Percentiles rank a stretch among this genome's conserved stretches.
Conservation (phyloP, 768 basidiomycete genomes). For the Tulasnella sp. region DNA sequence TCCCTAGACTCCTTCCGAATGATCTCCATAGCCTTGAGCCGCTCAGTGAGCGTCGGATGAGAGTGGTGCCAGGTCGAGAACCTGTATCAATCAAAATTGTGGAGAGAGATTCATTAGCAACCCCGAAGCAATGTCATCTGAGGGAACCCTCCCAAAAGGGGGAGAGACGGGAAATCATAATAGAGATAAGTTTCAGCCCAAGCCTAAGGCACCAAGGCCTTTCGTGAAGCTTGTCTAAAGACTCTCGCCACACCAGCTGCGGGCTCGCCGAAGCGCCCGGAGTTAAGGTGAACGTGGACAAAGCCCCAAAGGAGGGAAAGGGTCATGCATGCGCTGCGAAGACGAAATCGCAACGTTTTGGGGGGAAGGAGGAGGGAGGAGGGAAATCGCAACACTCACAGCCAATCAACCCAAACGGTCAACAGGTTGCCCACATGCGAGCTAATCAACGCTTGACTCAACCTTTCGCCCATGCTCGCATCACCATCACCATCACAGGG, state of each 20-base stretch:
- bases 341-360: neutral
- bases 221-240: neutral
- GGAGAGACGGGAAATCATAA: too few species aligned
- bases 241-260: neutral
- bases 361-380: neutral
- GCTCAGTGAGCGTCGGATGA: slow-evolving; percentile 90
- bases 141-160: neutral
- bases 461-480: slow-evolving; percentile 70
- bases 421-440: slow-evolving; percentile 91
- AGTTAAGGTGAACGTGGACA: neutral
- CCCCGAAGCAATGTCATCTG: neutral
- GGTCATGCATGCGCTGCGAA: neutral
- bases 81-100: slow-evolving; percentile 39
- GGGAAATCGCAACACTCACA: slow-evolving; percentile 55
- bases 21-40: slow-evolving; percentile 73
- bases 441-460: slow-evolving; percentile 75
- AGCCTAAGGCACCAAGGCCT: too few species aligned
- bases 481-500: slow-evolving; percentile 32
- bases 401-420: slow-evolving; percentile 91
- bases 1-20: neutral
- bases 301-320: neutral
- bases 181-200: too few species aligned
- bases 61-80: slow-evolving; percentile 96
- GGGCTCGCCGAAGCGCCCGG: neutral
- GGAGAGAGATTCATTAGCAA: neutral